Base-by-base conservation (phyloP, 257 asterid genomes). In the Avicennia marina region DNA sequence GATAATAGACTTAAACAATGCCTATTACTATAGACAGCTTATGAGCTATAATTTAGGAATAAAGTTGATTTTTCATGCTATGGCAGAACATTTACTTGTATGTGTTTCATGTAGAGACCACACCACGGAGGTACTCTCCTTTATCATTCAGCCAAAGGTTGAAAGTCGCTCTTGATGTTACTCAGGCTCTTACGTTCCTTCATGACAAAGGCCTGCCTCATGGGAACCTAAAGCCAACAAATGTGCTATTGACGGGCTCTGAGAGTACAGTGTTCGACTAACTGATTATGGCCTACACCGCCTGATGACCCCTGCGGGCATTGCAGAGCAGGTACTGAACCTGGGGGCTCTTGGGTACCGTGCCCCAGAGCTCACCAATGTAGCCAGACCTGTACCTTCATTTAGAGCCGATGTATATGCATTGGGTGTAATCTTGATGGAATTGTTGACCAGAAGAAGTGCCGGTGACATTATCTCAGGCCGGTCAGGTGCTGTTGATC, bases 401-500 rank as follows among this genome's bases (percentile, higher is more conserved):
- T 76, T 78, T 27, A 93, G 79, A 76, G 93, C 91, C 4, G 98
- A 93, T n/a, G 94, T 93, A 38, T 93, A 93, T 50, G 85, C 98
- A 11, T 82, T 93, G 13, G 98, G 98, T 7, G 98, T 93, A 27
- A 84, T 93, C 67, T 51, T 93, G 81, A 93, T 93, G 97, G 98
- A 93, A 51, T 49, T 93, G 63, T 68, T 93, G 67, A 93, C 98
- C 1, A 72, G 96, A 69, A 89, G 94, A 77, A 89, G 98, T 61
- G 98, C 98, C 0, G 98, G 98, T 12, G 98, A 93, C 67, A 89
- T 93, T 1, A 93, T 93, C 56, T 93, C 98, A 0, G 95, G 96
- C 10, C 95, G 82, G 24, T 74, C 98, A 0, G 97, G 97, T 1
- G 97, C 97, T 0, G 98, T 93, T 26, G 98, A 93, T 78, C 90